Conservation (phyloP, 805 yeast species). For the Candida berthetii region DNA sequence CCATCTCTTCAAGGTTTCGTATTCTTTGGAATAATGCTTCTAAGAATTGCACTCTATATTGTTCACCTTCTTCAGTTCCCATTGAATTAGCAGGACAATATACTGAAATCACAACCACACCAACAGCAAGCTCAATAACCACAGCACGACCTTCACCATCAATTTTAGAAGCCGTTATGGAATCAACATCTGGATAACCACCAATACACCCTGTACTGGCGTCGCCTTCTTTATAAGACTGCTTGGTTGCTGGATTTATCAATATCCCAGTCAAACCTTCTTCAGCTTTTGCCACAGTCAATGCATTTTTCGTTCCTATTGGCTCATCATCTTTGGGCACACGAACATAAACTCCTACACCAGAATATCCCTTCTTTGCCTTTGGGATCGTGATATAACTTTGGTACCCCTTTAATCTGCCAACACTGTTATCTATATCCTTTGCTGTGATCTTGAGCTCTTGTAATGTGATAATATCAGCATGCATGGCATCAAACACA, state of each 20-base stretch:
- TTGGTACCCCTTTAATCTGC: constrained; percentile 47
- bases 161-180: constrained; percentile 34
- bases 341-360: constrained; percentile 80
- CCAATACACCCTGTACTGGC: constrained; percentile 75
- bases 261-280: constrained; percentile 82
- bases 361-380: constrained; percentile 77
- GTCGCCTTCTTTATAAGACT: constrained; percentile 16
- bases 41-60: constrained; percentile 52
- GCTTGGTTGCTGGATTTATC: constrained; percentile 15
- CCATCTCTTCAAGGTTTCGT: constrained; percentile 41
- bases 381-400: constrained; percentile 67
- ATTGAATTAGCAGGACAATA: constrained; percentile 93
- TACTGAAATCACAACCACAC: constrained; percentile 54
- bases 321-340: constrained; percentile 40
- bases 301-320: constrained; percentile 21
- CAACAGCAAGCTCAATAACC: constrained; percentile 62
- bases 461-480: constrained; percentile 81
- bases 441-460: constrained; percentile 68
- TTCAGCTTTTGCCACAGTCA: constrained; percentile 69
- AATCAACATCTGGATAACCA: constrained; percentile 51
- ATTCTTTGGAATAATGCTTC: constrained; percentile 56
- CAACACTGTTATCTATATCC: constrained; percentile 41
- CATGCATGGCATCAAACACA: constrained; percentile 48
- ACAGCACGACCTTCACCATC: constrained; percentile 87
- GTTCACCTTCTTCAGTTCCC: constrained; percentile 61